These are phyloP conservation scores for Alternaria atra DNA, from an alignment of 2,329 filamentous ascomycete genomes.

Conservation along the genomic window DNA sequence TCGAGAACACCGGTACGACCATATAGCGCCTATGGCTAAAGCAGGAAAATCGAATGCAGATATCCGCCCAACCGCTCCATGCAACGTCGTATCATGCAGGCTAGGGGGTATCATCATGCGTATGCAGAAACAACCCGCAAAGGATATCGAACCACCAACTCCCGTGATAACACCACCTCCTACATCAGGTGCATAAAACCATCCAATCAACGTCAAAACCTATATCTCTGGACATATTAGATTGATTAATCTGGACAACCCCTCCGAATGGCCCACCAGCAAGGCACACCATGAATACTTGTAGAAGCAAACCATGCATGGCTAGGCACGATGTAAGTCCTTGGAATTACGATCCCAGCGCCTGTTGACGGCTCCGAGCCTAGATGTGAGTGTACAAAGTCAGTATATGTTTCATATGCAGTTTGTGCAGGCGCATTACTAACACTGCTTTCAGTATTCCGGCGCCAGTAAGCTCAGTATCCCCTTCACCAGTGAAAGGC, in stretches of 20 bases:
- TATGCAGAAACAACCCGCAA: slow-evolving; percentile 1
- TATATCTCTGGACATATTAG: background rate
- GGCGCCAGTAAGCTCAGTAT: slow-evolving; percentile 69
- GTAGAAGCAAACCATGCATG: background rate
- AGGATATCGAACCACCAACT: background rate
- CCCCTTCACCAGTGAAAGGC: slow-evolving; percentile 68
- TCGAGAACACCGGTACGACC: too few relatives aligned
- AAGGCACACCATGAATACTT: background rate
- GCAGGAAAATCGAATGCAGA: background rate
- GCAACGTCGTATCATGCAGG: background rate
- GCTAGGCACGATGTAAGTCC: slow-evolving; percentile 39
- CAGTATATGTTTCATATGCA: too few relatives aligned
- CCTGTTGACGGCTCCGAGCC: slow-evolving; percentile 72
- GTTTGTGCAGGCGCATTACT: too few relatives aligned
- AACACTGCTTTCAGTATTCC: slow-evolving; percentile 77
- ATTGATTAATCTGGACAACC: background rate
- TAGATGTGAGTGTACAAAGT: too few relatives aligned
- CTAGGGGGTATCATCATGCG: background rate
- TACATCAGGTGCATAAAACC: background rate
- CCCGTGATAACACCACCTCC: background rate
- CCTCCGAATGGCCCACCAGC: background rate
- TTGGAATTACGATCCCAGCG: slow-evolving; percentile 63
- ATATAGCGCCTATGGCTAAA: background rate
- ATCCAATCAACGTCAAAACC: background rate
- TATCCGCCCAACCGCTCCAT: background rate